These are phyloP conservation scores for Rhizophora mangle DNA, from an alignment of 345 rosid genomes.

Conservation along the genomic window DNA sequence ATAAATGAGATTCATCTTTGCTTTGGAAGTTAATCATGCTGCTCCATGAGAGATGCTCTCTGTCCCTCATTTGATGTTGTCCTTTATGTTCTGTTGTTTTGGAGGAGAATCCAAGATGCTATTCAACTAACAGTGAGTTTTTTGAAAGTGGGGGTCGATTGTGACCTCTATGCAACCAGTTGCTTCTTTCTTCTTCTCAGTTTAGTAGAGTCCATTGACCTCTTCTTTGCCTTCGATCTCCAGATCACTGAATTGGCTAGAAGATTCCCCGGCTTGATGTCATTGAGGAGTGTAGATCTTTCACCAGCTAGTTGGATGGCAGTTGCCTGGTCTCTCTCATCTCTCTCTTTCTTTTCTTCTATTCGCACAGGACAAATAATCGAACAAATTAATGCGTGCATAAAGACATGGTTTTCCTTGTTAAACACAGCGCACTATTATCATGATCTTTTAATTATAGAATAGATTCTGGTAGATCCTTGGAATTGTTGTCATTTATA, in stretches of 20 bases:
- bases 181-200: conserved; percentile 11
- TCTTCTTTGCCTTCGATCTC: not conserved
- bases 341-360: conserved; percentile 7
- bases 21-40: conserved; percentile 8
- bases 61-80: conserved; percentile 10
- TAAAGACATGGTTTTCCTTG: not conserved
- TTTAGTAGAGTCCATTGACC: conserved; percentile 17
- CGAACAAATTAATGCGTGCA: not conserved
- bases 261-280: conserved; percentile 41
- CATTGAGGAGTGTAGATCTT: conserved; percentile 65
- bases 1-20: conserved; percentile 14
- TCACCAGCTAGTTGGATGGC: conserved; percentile 94
- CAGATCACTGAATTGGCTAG: conserved; percentile 52
- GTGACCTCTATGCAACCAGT: conserved; percentile 2
- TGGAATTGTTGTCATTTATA: not conserved
- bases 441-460: not conserved
- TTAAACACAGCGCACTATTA: not conserved
- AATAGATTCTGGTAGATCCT: not conserved
- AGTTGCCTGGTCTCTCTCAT: conserved; percentile 67
- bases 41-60: conserved; percentile 19
- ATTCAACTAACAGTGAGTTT: not conserved
- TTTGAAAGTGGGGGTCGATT: conserved; percentile 3
- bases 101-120: conserved; percentile 16
- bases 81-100: conserved; percentile 13
- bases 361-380: not conserved